Percentiles rank a stretch among this genome's conserved stretches.
These are phyloP conservation scores for Akanthomyces lecanii DNA, from an alignment of 2,329 filamentous ascomycete genomes.

Conservation along the genomic window DNA sequence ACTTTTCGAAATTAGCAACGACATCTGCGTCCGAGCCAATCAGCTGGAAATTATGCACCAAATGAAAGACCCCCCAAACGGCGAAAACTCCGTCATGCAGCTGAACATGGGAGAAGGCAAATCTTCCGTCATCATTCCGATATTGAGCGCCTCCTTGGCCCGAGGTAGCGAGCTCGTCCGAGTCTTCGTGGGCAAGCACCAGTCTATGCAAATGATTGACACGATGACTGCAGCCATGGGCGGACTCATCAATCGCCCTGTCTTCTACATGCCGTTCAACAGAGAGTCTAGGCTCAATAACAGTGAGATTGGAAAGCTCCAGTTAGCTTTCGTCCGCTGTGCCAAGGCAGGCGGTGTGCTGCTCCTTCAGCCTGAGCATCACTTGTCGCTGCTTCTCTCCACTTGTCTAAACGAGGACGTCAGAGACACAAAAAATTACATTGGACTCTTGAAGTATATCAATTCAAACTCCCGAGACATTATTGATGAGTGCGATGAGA, in stretches of 20 bases:
- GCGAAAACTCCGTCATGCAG: slow-evolving; percentile 54
- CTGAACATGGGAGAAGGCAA: slow-evolving; percentile 72
- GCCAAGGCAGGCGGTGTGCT: slow-evolving; percentile 49
- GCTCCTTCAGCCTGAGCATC: slow-evolving; percentile 59
- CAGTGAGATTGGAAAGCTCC: slow-evolving; percentile 33
- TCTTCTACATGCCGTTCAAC: slow-evolving; percentile 58
- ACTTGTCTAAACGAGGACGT: slow-evolving; percentile 34
- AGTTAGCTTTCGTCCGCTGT: slow-evolving; percentile 41
- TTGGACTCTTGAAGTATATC: slow-evolving; percentile 43
- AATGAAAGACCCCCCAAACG: slow-evolving; percentile 45
- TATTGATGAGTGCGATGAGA: slow-evolving; percentile 63
- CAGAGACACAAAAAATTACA: slow-evolving; percentile 30
- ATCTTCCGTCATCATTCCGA: slow-evolving; percentile 64
- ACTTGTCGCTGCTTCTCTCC: slow-evolving; percentile 61
- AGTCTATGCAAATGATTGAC: slow-evolving; percentile 57
- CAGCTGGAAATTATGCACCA: slow-evolving; percentile 54
- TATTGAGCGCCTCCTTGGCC: slow-evolving; percentile 52
- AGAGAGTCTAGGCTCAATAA: slow-evolving; percentile 38
- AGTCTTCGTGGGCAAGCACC: slow-evolving; percentile 57
- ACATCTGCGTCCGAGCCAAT: slow-evolving; percentile 55
- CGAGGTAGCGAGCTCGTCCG: slow-evolving; percentile 48
- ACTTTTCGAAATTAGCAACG: slow-evolving; percentile 60
- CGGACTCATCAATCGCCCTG: slow-evolving; percentile 48
- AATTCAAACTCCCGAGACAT: slow-evolving; percentile 47
- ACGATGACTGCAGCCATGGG: slow-evolving; percentile 52